These are phyloP conservation scores for Candida tallmaniae DNA, from an alignment of 805 yeast genomes.

Conservation along the genomic window DNA sequence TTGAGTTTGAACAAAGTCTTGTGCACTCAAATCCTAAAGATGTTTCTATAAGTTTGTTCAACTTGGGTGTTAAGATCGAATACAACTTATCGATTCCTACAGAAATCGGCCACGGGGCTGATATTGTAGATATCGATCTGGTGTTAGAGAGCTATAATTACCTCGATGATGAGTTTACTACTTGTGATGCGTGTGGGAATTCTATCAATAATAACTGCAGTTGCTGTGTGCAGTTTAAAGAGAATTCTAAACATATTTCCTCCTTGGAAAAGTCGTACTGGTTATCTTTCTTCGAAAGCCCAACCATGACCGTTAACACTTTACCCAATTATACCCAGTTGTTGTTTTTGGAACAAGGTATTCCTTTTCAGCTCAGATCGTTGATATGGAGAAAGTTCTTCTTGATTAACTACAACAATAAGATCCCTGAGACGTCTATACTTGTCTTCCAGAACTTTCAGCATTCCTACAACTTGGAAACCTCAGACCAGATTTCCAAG, in stretches of 20 bases:
- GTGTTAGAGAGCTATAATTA: constrained; percentile 16
- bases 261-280: constrained; percentile 38
- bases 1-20: constrained; percentile 34
- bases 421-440: constrained; percentile 30
- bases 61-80: constrained; percentile 25
- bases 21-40: constrained; percentile 14
- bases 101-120: too few species aligned
- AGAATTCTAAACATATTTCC: constrained; percentile 14
- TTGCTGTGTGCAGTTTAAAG: constrained; percentile 24
- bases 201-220: constrained; percentile 13
- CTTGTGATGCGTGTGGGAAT: constrained; percentile 28
- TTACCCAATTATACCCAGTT: constrained; percentile 46
- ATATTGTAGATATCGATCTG: constrained; percentile 1
- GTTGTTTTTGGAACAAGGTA: constrained; percentile 39
- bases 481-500: constrained; percentile 45
- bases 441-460: constrained; percentile 37
- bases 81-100: constrained; percentile 13
- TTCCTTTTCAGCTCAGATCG: constrained; percentile 41
- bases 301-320: constrained; percentile 40
- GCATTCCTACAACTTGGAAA: constrained; percentile 36
- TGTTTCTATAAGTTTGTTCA: constrained; percentile 17
- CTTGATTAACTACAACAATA: constrained; percentile 23
- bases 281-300: constrained; percentile 41
- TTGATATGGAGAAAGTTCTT: constrained; percentile 42
- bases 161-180: constrained; percentile 27